These are phyloP conservation scores for Cercis canadensis DNA, from an alignment of 306 rosid species.

Conservation along the genomic window DNA sequence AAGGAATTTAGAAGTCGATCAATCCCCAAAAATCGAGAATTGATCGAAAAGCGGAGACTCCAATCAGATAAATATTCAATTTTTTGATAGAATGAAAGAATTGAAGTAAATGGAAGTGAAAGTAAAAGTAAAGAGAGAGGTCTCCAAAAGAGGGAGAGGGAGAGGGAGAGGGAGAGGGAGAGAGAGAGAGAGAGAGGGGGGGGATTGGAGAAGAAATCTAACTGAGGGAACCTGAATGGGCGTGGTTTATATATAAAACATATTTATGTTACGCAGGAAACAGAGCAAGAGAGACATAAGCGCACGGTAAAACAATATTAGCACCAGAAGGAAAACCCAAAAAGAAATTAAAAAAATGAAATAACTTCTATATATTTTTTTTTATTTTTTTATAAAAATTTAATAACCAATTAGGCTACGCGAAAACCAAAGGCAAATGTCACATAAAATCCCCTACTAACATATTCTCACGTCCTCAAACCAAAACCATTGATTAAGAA, in stretches of 20 bases:
- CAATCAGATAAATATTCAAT: conserved; percentile 37
- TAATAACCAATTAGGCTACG: too few relatives aligned
- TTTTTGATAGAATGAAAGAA: conserved; percentile 36
- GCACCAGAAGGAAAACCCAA: not conserved
- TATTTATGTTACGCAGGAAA: conserved; percentile 15
- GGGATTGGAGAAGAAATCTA: conserved; percentile 48
- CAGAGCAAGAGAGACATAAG: not conserved
- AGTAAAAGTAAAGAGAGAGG: conserved; percentile 31
- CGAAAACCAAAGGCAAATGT: too few relatives aligned
- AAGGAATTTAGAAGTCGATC: conserved; percentile 47
- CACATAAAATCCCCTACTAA: too few relatives aligned
- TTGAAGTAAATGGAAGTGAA: conserved; percentile 36
- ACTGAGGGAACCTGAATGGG: conserved; percentile 45
- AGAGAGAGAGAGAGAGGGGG: conserved; percentile 36
- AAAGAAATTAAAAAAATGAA: too few relatives aligned
- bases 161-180: conserved; percentile 34
- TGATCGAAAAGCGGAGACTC: conserved; percentile 49
- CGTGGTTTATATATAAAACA: conserved; percentile 4
- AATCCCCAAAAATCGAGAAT: conserved; percentile 47
- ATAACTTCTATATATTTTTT: too few relatives aligned
- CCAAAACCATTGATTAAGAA: too few relatives aligned
- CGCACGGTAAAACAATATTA: not conserved
- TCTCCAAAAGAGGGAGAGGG: conserved; percentile 18
- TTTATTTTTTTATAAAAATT: too few relatives aligned
- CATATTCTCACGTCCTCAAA: too few relatives aligned